phyloP scores from a whole-genome alignment of 768 basidiomycete genomes.

The Boletus coccyginus region DNA sequence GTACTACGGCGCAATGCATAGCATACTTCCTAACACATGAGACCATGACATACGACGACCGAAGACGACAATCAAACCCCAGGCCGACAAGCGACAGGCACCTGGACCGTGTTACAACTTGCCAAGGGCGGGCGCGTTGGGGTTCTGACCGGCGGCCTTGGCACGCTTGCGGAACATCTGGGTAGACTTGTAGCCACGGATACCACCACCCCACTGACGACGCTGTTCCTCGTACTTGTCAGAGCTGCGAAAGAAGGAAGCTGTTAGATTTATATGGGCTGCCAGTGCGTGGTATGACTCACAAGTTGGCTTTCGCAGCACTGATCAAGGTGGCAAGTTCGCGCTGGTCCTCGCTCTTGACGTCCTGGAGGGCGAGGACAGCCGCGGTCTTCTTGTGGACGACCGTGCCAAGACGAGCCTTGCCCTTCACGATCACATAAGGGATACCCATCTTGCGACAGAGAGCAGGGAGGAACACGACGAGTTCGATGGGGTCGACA shows the following conservation, averaged over 20 bases:
- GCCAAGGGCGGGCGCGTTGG: constrained; percentile 51
- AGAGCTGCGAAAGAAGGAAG: constrained; percentile 42
- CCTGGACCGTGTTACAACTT: constrained; percentile 53
- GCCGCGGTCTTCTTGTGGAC: constrained; percentile 98
- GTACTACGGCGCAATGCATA: constrained; percentile 11
- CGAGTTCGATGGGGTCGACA: constrained; percentile 98
- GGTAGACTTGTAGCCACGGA: constrained; percentile 92
- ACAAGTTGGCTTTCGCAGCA: constrained; percentile 98
- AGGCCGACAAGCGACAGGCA: background rate
- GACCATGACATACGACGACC: constrained; percentile 13
- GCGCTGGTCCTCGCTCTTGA: constrained; percentile 90
- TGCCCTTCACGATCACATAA: constrained; percentile 98
- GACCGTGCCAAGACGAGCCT: constrained; percentile 96
- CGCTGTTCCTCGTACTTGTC: constrained; percentile 94
- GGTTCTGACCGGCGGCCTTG: constrained; percentile 78
- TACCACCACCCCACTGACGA: constrained; percentile 93
- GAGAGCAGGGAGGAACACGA: no score
- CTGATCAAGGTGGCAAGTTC: constrained; percentile 91
- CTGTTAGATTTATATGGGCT: constrained; percentile 1
- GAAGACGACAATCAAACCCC: constrained; percentile 1
- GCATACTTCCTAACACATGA: constrained; percentile 19
- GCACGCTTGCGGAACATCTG: constrained; percentile 94
- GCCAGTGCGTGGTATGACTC: constrained; percentile 32
- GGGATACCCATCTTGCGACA: constrained; percentile 99
- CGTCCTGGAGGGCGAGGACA: constrained; percentile 88